Percentiles rank a stretch among this genome's conserved stretches.
phyloP scores from a whole-genome alignment of 2,329 filamentous ascomycete species.

The Fusarium subtropicale region DNA sequence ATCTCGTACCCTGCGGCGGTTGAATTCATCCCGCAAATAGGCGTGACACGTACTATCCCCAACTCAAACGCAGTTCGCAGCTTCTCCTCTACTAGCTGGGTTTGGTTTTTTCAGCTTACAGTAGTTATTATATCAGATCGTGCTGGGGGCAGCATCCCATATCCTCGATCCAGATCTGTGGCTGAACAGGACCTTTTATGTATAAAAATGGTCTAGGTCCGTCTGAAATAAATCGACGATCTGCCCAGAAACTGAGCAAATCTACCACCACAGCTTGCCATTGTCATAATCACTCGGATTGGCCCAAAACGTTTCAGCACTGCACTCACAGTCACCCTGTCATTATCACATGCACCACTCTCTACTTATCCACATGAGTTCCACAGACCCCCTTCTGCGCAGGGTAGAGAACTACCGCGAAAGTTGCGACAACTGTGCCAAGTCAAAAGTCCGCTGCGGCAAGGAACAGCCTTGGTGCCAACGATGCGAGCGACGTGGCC shows the following conservation, averaged over 20 bases:
- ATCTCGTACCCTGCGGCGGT: neutral
- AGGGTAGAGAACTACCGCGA: slow-evolving; percentile 10
- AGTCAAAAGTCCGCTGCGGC: slow-evolving; percentile 13
- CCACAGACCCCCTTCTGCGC: neutral
- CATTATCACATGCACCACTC: neutral
- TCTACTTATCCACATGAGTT: slow-evolving; percentile 2
- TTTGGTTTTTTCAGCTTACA: neutral
- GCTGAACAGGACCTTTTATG: neutral
- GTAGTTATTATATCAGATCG: neutral
- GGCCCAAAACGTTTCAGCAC: too few relatives aligned
- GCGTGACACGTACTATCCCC: neutral
- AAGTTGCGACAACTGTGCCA: slow-evolving; percentile 14
- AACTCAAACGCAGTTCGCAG: neutral
- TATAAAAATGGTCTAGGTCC: neutral
- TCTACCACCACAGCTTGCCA: neutral
- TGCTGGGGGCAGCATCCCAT: neutral
- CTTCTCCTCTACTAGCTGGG: neutral
- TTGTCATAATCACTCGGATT: neutral
- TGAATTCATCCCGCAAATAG: neutral
- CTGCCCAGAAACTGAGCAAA: too few relatives aligned
- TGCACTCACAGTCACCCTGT: neutral
- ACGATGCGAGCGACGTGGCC: neutral
- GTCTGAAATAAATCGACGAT: neutral
- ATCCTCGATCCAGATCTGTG: neutral
- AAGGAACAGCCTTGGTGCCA: slow-evolving; percentile 17